These are phyloP conservation scores for Solanum microdontum DNA, from an alignment of 257 asterid genomes.

Conservation along the genomic window DNA sequence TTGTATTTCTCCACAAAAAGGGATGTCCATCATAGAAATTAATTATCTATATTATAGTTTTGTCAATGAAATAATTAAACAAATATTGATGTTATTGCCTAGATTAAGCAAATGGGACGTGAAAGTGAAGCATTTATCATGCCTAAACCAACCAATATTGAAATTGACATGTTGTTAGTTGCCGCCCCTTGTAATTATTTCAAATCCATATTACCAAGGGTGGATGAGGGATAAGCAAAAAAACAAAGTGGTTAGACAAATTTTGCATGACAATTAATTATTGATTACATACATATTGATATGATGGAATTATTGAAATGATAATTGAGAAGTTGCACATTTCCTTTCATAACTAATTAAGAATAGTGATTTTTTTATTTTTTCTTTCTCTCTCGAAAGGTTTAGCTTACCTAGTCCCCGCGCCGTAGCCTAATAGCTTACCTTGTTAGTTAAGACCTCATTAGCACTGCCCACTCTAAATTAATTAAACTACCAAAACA, in stretches of 20 bases:
- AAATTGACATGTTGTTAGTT: not conserved
- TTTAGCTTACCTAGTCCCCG: slow-evolving; percentile 2
- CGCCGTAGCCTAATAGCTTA: not conserved
- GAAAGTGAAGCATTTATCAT: not conserved
- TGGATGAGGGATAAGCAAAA: not conserved
- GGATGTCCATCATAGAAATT: not conserved
- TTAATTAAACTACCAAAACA: not conserved
- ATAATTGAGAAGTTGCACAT: not conserved
- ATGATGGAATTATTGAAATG: not conserved
- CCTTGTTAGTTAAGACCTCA: not conserved
- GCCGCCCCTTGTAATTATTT: not conserved
- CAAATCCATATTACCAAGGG: not conserved
- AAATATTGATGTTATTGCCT: not conserved
- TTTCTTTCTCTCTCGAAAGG: slow-evolving; percentile 2
- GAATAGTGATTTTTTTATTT: not conserved
- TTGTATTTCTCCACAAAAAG: not conserved
- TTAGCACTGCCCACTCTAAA: not conserved
- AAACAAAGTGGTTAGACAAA: not conserved
- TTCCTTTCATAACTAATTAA: not conserved
- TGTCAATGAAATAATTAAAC: not conserved
- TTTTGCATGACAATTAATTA: not conserved
- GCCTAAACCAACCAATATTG: not conserved
- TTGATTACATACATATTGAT: not conserved
- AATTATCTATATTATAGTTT: not conserved
- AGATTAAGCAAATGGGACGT: not conserved